Base-by-base conservation (phyloP, 1,284 basidiomycete species). In the Irpex sp. region DNA sequence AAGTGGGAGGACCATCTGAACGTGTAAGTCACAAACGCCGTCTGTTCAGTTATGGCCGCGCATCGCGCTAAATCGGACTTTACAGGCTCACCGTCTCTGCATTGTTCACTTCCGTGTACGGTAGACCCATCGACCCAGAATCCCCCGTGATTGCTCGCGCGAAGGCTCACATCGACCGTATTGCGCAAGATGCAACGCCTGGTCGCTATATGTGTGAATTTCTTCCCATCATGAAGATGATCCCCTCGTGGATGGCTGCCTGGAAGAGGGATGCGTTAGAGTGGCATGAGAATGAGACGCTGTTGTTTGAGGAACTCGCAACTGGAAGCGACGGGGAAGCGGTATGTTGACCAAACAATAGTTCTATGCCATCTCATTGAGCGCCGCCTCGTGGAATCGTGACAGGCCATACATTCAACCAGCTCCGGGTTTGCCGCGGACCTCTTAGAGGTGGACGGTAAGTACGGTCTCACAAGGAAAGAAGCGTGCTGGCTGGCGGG, bases 191-290 rank as follows among this genome's bases (percentile, higher is more conserved):
- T 9, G 7, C 26, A 9, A 17, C n/a, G 9, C 53, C 53, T 15
- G 53, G 53, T 6, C 11, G 8, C 17, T 17, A 33, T 8, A 4
- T 55, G 26, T 13, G 13, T 4, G 53, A 55, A 15, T 33, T 55
- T 35, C 8, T 55, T 1, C 62, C 62, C 9, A 19, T 49, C 19
- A 63, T 63, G 62, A 60, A 59, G 49, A 9, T 59, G 37, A n/a
- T 63, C n/a, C 62, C 62, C 17, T 60, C 35, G n/a, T 60, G 58
- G 58, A 56, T 63, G 9, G 62, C 62, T 8, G 49, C 51, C 35
- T 63, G 62, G 62, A 63, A 63, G 58, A 47, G 58, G 35, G 58
- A 63, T 5, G 62, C 50, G 17, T 39, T 56, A 26, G 51, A 47
- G 51, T 63, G 57, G 58, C 50, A 59, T 26, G 47, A 59, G 43